Conservation (phyloP, 176 grass and related monocot species). For the Carex pumila region DNA sequence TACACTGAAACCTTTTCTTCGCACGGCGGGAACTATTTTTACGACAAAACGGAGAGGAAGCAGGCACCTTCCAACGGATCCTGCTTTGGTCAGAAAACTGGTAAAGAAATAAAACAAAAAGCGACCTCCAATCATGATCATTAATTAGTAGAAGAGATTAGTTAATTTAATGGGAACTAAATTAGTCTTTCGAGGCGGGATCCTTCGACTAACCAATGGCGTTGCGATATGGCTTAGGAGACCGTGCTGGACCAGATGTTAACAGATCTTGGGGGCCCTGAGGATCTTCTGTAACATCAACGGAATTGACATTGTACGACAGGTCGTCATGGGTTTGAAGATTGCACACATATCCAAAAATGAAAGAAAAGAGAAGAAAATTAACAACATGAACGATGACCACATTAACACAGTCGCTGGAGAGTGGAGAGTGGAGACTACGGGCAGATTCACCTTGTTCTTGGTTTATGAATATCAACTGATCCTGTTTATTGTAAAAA, state of each 20-base stretch:
- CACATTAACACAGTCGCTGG: too few relatives aligned
- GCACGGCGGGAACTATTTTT: background rate
- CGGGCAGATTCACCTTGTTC: too few relatives aligned
- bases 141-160: constrained; percentile 2
- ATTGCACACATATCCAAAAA: background rate
- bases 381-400: too few relatives aligned
- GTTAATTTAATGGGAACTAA: background rate
- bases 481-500: too few relatives aligned
- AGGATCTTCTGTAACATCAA: background rate
- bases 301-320: background rate
- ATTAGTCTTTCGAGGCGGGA: constrained; percentile 8
- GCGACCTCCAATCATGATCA: constrained; percentile 20
- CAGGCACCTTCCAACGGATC: background rate
- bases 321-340: background rate
- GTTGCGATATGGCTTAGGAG: constrained; percentile 5
- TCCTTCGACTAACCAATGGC: constrained; percentile 10
- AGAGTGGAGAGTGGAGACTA: too few relatives aligned
- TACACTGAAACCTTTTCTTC: too few relatives aligned
- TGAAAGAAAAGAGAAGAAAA: too few relatives aligned
- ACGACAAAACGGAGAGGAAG: constrained; percentile 2
- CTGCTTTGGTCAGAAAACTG: background rate
- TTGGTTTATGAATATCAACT: too few relatives aligned
- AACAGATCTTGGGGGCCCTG: background rate
- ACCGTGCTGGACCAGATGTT: background rate
- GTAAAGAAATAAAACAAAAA: background rate